phyloP scores from a whole-genome alignment of 2,329 filamentous ascomycete species.

The Xylariaceae sp. region DNA sequence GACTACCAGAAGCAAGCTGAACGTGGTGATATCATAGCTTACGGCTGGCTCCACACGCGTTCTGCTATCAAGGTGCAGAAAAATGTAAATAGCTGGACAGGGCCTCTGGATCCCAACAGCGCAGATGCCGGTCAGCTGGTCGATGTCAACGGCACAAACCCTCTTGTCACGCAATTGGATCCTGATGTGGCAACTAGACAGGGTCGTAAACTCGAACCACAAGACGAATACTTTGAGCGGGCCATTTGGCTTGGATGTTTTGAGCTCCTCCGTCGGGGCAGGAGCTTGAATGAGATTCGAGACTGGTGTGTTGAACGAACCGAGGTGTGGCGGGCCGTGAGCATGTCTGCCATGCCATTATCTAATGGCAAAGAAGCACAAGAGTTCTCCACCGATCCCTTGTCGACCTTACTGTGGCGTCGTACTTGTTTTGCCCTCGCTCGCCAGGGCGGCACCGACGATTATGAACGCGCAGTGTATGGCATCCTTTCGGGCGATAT shows the following conservation, averaged over 20 bases:
- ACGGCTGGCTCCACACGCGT: constrained; percentile 90
- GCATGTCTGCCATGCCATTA: constrained; percentile 69
- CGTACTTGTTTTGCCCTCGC: constrained; percentile 71
- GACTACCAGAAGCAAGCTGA: constrained; percentile 74
- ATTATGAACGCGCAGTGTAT: constrained; percentile 86
- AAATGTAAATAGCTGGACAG: constrained; percentile 64
- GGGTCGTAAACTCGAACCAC: constrained; percentile 66
- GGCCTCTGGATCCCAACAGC: constrained; percentile 60
- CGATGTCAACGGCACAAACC: constrained; percentile 55
- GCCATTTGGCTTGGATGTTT: constrained; percentile 93
- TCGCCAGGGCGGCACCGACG: constrained; percentile 63
- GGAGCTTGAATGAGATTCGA: constrained; percentile 65
- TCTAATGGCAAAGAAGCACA: constrained; percentile 45
- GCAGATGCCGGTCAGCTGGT: constrained; percentile 53
- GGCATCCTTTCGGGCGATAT: constrained; percentile 85
- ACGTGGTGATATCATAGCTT: constrained; percentile 74
- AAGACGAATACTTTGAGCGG: constrained; percentile 84
- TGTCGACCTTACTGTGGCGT: constrained; percentile 63
- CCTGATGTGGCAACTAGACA: constrained; percentile 86
- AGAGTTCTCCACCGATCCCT: constrained; percentile 40
- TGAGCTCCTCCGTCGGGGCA: constrained; percentile 85
- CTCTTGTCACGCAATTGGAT: constrained; percentile 81
- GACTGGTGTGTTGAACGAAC: constrained; percentile 84
- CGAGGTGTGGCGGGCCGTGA: constrained; percentile 84
- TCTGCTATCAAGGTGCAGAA: constrained; percentile 88